Evolutionary conservation across 2,329 filamentous ascomycete species (phyloP), one percentile per base, ranked within the genome.

Genomic region (Pseudogymnoascus sp.): DNA sequence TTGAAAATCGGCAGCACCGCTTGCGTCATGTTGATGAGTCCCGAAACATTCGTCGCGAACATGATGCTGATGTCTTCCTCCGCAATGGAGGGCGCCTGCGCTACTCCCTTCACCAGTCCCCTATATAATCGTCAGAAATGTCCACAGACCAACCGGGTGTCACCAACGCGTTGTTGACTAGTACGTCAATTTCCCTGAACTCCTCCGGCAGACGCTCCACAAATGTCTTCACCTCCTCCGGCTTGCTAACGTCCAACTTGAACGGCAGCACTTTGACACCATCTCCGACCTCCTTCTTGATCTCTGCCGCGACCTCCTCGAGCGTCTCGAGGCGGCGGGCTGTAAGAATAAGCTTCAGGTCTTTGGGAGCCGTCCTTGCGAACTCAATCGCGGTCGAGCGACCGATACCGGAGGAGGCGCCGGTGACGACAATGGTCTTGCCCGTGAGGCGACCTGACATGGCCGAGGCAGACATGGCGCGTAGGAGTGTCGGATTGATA

Each of bases 1-100:
- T 91, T 88, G 81, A 93, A 96, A 73, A 92, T 86, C 61, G 90
- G 86, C 16, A 97, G 78, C 65, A 97, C 81, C 53, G 90, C 90
- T 80, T 99, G 95, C 0, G 95, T 97, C 89, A 97, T 91, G 80
- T 93, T 90, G 79, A 99, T 95, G 35, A 99, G 81, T 29, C 95
- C 95, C 1, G 89, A 95, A 61, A 97, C 93, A 74, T 99, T 99
- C 64, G 95, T 97, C 56, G 84, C 78, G 73, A 97, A 91, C 92
- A 97, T 97, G 74, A 87, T 72, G 70, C 89, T 82, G 70, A 97
- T 89, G 77, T 99, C 93, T 64, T 87, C 86, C 71, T 90, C 82
- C 14, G 81, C 82, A 73, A 99, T 97, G 42, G 90, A 84, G 16
- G 93, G 93, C 1, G 92, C 91, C 73, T 89, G 86, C 60, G 90